Evolutionary conservation across 2,329 filamentous ascomycete genomes (phyloP).

Genomic region (Trichophyton benhamiae): DNA sequence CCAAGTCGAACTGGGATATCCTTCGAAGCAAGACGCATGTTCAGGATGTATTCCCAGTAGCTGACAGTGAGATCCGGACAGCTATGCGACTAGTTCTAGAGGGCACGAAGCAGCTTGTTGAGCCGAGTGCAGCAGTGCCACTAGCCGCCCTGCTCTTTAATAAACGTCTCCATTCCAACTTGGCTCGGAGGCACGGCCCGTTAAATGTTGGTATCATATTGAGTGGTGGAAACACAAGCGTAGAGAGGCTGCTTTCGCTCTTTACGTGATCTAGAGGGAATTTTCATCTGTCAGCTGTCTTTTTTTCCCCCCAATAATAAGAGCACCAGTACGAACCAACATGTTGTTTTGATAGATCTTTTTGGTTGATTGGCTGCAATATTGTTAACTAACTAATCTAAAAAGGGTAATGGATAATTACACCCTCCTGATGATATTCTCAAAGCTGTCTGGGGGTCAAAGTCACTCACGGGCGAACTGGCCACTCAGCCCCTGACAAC

Average conservation of each 20-base stretch:
- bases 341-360: not conserved
- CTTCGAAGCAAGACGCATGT: not conserved
- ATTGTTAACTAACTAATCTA: too few species aligned
- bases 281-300: not conserved
- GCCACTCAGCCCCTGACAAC: not conserved
- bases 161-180: not conserved
- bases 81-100: not conserved
- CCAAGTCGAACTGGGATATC: not conserved
- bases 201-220: not conserved
- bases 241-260: not conserved
- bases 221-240: not conserved
- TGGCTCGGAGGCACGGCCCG: not conserved
- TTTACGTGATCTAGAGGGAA: not conserved
- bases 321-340: not conserved
- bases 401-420: too few species aligned
- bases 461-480: not conserved
- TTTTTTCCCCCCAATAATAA: not conserved
- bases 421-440: too few species aligned
- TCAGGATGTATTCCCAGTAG: not conserved
- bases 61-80: not conserved
- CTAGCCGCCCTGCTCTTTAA: not conserved
- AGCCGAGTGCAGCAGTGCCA: not conserved
- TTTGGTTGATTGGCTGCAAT: not conserved
- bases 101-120: not conserved
- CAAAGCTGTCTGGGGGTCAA: not conserved